Conservation (phyloP, 257 asterid species). For the Rubia yunnanensis region DNA sequence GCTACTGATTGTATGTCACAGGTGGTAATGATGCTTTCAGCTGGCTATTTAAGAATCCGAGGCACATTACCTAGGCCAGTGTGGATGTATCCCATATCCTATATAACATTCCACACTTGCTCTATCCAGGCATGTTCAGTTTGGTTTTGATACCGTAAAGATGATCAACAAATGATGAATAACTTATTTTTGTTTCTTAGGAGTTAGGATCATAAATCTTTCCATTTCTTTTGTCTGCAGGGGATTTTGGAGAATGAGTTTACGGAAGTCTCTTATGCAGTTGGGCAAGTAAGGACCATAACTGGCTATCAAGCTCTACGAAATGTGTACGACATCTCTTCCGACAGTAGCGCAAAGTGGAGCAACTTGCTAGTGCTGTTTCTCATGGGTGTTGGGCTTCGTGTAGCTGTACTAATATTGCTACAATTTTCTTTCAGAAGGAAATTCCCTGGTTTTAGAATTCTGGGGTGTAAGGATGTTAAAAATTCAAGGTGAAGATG, state of each 20-base stretch:
- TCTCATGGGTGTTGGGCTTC: slow-evolving; percentile 69
- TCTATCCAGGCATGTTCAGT: slow-evolving; percentile 70
- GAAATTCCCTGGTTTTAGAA: slow-evolving; percentile 26
- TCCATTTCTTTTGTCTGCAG: slow-evolving; percentile 28
- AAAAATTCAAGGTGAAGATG: slow-evolving; percentile 15
- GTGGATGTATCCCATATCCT: slow-evolving; percentile 94
- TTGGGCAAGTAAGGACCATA: slow-evolving; percentile 80
- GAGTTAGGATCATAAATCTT: background rate
- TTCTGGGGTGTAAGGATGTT: slow-evolving; percentile 35
- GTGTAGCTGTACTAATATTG: slow-evolving; percentile 48
- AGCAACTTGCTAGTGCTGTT: slow-evolving; percentile 52
- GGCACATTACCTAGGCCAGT: slow-evolving; percentile 62
- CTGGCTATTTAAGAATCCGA: slow-evolving; percentile 88
- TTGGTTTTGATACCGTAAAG: background rate
- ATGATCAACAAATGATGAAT: background rate
- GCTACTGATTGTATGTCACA: slow-evolving; percentile 22
- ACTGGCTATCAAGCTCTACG: slow-evolving; percentile 83
- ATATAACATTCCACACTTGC: slow-evolving; percentile 81
- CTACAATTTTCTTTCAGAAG: slow-evolving; percentile 52
- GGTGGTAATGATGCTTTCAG: slow-evolving; percentile 89
- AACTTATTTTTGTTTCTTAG: background rate
- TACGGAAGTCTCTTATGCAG: slow-evolving; percentile 59
- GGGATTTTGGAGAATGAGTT: slow-evolving; percentile 96
- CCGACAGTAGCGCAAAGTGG: slow-evolving; percentile 67
- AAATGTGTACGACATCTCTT: slow-evolving; percentile 56